A percentile compares a stretch with the other conserved stretches of the same genome.
phyloP scores from a whole-genome alignment of 2,329 filamentous ascomycete species.

The Beauveria caledonica region DNA sequence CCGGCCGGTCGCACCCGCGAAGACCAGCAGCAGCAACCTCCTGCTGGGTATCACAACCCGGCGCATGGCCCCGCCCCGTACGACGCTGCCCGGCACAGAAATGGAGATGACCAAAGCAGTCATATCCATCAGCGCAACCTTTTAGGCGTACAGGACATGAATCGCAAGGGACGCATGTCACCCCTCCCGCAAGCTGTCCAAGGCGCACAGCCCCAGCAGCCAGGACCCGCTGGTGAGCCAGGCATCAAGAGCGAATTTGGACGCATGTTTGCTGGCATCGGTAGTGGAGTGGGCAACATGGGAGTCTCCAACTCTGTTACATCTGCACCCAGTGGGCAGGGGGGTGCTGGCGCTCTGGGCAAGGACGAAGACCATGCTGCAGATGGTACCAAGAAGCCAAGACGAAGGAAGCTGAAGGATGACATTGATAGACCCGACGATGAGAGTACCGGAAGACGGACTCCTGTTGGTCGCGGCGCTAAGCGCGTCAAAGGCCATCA shows the following conservation, averaged over 20 bases:
- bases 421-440: constrained; percentile 64
- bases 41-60: constrained; percentile 36
- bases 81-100: constrained; percentile 30
- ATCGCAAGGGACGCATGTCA: constrained; percentile 74
- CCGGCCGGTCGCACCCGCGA: constrained; percentile 14
- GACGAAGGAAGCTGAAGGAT: constrained; percentile 67
- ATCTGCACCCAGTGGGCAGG: constrained; percentile 33
- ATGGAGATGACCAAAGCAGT: constrained; percentile 45
- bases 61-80: constrained; percentile 15
- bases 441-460: constrained; percentile 52
- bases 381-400: constrained; percentile 42
- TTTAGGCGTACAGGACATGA: constrained; percentile 72
- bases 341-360: constrained; percentile 36
- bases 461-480: constrained; percentile 45
- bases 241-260: constrained; percentile 94
- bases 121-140: constrained; percentile 55
- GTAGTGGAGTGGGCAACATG: constrained; percentile 44
- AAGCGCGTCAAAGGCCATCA: constrained; percentile 66
- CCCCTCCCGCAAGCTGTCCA: constrained; percentile 90
- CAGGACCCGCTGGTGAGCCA: constrained; percentile 72
- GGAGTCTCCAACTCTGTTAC: constrained; percentile 44
- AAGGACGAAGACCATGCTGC: constrained; percentile 44
- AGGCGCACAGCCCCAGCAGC: constrained; percentile 73
- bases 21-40: constrained; percentile 31
- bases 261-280: constrained; percentile 91